phyloP scores from a whole-genome alignment of 768 basidiomycete genomes.

The Clathrus columnatus region DNA sequence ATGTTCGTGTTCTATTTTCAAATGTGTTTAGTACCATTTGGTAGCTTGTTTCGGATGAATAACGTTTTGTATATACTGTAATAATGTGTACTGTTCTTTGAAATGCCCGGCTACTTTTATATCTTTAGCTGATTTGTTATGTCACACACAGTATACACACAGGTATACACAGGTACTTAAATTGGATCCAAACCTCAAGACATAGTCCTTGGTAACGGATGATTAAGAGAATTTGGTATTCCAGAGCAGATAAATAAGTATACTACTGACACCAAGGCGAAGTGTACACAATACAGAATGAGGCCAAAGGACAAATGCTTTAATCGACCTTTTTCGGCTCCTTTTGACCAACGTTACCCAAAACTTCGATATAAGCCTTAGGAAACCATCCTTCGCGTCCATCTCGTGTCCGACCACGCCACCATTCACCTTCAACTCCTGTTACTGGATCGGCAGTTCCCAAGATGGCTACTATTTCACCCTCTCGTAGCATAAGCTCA shows the following conservation, averaged over 20 bases:
- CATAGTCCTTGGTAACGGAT: no score
- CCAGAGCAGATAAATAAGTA: neutral
- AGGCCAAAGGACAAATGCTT: slow-evolving; percentile 1
- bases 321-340: slow-evolving; percentile 36
- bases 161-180: no score
- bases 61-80: no score
- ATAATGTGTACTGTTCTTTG: no score
- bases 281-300: neutral
- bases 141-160: no score
- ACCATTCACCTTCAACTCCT: slow-evolving; percentile 73
- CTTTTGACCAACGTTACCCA: slow-evolving; percentile 31
- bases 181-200: no score
- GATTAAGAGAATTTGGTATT: neutral
- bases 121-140: no score
- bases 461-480: slow-evolving; percentile 91
- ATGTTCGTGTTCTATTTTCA: no score
- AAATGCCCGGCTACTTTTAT: no score
- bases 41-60: no score
- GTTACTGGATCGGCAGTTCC: slow-evolving; percentile 67
- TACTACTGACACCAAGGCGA: neutral
- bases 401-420: slow-evolving; percentile 87
- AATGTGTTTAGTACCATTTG: no score
- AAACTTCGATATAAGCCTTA: slow-evolving; percentile 72
- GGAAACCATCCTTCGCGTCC: slow-evolving; percentile 96
- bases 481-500: slow-evolving; percentile 74